Base-by-base conservation (phyloP, 2,329 filamentous ascomycete species). In the Sporothrix pallida region DNA sequence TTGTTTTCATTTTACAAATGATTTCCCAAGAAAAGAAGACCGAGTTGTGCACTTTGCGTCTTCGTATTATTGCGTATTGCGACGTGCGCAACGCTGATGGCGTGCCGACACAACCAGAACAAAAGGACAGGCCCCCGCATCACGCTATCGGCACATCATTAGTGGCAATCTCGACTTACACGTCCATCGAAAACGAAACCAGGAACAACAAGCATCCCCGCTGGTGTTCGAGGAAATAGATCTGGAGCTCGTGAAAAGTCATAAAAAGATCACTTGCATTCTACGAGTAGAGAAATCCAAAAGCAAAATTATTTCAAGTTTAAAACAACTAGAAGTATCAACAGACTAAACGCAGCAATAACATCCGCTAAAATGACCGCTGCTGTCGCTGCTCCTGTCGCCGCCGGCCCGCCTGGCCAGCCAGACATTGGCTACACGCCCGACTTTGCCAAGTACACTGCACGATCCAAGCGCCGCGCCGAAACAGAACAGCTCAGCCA, bases 341-440 rank as follows among this genome's bases (percentile, higher is more conserved):
- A n/a, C n/a, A n/a, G n/a, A n/a, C n/a, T n/a, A n/a, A n/a, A n/a
- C n/a, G n/a, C n/a, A n/a, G n/a, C n/a, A n/a, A n/a, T n/a, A n/a
- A n/a, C n/a, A n/a, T n/a, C n/a, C n/a, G n/a, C n/a, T n/a, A n/a
- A 20, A 42, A 70, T 70, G 67, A 46, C 67, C 15, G 67, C 50
- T n/a, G 67, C 26, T 1, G 9, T 46, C 46, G 48, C 44, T 8
- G n/a, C n/a, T n/a, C n/a, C n/a, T n/a, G n/a, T n/a, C 56, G 46
- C 15, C 80, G 81, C 2, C 83, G 80, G 81, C 1, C 83, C 82
- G 1, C 81, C 81, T 1, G 84, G 84, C 26, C 87, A 89, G 76
- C 88, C 89, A 0, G 88, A 90, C 76, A 91, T 90, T 73, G 80
- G 80, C 0, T 91, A 90, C 78, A 81, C 84, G 0, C 88, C 89